Evolutionary conservation across 2,329 filamentous ascomycete genomes (phyloP), one percentile per base, ranked within the genome.

Genomic region (Stagonosporopsis tanaceti): DNA sequence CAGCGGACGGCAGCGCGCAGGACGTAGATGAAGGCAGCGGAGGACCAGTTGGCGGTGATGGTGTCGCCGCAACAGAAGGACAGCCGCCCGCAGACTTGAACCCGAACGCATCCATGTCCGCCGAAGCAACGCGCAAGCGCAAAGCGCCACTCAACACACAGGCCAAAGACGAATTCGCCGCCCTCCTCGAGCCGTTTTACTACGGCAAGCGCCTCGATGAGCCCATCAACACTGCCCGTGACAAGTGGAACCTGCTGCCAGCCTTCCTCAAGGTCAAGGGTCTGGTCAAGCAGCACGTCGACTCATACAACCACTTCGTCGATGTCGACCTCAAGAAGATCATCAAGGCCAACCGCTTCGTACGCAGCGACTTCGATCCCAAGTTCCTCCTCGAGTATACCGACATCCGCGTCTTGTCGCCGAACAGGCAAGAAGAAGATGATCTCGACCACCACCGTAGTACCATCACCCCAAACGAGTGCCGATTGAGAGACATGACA

Each of bases 221-320:
- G 70, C 87, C 87, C 3, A 90, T 91, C 69, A 83, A 89, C 59
- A 90, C 88, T 1, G 87, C 87, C 27, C 67, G 90, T 71, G 95
- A 99, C 81, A 99, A 99, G 83, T 97, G 94, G 87, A 97, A 98
- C 76, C 83, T 99, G 39, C 80, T 99, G 27, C 96, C 95, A 0
- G 95, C 95, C n/a, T 99, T 99, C 77, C 81, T 99, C 57, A 97
- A 97, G 78, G 93, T 97, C 70, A 99, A 99, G 79, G 93, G 93
- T 55, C 82, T 97, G 55, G 93, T 97, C 50, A 97, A 97, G 78
- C 94, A 98, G 82, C 93, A 97, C 77, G 94, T 97, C 73, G 96
- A 99, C 80, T 98, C 95, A 24, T 99, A 96, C 84, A 97, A 99
- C 79, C 97, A 95, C 79, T 98, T 99, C 69, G 90, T 97, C 65